These are phyloP conservation scores for Nicotiana attenuata DNA, from an alignment of 257 asterid species.

Conservation along the genomic window DNA sequence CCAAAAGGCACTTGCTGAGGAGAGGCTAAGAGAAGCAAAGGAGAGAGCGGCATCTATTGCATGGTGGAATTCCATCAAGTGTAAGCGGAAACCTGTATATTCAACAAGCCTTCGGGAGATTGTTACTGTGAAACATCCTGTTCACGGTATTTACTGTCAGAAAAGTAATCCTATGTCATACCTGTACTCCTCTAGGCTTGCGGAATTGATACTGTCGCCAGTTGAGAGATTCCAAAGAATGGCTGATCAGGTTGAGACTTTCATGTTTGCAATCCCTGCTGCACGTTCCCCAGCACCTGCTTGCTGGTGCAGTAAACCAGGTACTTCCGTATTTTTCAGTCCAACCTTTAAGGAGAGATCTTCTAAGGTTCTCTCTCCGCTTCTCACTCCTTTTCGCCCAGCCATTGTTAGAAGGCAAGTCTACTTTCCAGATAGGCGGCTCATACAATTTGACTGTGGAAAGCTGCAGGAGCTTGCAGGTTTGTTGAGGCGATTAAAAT, in stretches of 20 bases:
- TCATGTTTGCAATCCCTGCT: slow-evolving; percentile 98
- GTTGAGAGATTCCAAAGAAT: slow-evolving; percentile 72
- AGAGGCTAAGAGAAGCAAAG: slow-evolving; percentile 71
- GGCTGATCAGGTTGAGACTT: slow-evolving; percentile 77
- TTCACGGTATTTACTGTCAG: slow-evolving; percentile 43
- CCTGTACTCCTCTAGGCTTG: slow-evolving; percentile 63
- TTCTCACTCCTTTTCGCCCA: slow-evolving; percentile 83
- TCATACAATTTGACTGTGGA: slow-evolving; percentile 97
- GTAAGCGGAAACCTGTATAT: slow-evolving; percentile 77
- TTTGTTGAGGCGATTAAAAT: slow-evolving; percentile 78
- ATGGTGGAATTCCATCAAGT: slow-evolving; percentile 96
- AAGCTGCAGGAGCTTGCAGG: slow-evolving; percentile 94
- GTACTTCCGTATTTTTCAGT: slow-evolving; percentile 57
- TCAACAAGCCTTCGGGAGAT: slow-evolving; percentile 69
- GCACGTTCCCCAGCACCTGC: slow-evolving; percentile 93
- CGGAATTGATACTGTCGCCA: slow-evolving; percentile 72
- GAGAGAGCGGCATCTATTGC: slow-evolving; percentile 71
- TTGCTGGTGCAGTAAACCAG: slow-evolving; percentile 87
- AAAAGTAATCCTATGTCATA: slow-evolving; percentile 54
- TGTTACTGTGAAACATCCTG: slow-evolving; percentile 64
- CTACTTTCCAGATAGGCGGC: slow-evolving; percentile 97
- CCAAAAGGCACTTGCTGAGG: slow-evolving; percentile 52
- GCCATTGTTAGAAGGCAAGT: slow-evolving; percentile 98
- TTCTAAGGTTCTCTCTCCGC: slow-evolving; percentile 54
- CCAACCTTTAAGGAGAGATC: slow-evolving; percentile 54